Conservation (phyloP, 768 basidiomycete species). For the Lepiota brunneoincarnata region DNA sequence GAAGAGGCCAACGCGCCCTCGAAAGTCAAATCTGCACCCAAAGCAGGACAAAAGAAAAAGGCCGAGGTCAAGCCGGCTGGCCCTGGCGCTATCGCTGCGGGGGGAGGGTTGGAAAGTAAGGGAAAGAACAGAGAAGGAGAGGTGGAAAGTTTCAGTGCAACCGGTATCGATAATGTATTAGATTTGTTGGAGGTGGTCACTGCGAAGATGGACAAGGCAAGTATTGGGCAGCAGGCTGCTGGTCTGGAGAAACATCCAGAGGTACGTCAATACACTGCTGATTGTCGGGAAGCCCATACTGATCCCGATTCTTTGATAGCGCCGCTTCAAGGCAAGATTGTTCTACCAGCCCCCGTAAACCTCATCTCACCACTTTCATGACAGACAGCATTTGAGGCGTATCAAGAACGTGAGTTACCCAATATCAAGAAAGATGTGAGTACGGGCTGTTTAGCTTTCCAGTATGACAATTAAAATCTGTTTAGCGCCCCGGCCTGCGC, state of each 20-base stretch:
- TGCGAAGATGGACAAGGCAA: conserved; percentile 91
- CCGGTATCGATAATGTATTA: conserved; percentile 87
- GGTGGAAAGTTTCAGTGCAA: conserved; percentile 73
- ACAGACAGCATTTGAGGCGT: conserved; percentile 87
- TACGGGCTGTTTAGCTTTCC: conserved; percentile 7
- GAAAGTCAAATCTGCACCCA: conserved; percentile 63
- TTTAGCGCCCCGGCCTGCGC: conserved; percentile 83
- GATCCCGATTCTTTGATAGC: conserved; percentile 38
- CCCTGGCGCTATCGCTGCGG: conserved; percentile 83
- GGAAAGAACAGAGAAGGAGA: conserved; percentile 33
- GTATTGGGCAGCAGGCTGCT: conserved; percentile 83
- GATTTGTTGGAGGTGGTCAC: conserved; percentile 88
- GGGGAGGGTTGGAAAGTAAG: conserved; percentile 41
- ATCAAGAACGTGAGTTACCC: conserved; percentile 84
- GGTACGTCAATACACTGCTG: conserved; percentile 41
- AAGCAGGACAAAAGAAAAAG: conserved; percentile 60
- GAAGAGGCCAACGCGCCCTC: conserved; percentile 67
- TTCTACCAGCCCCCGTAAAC: background rate
- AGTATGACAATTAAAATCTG: conserved; percentile 6
- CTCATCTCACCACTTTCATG: conserved; percentile 12
- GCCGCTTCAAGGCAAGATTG: conserved; percentile 73
- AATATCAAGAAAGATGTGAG: conserved; percentile 68
- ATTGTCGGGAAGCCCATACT: conserved; percentile 5
- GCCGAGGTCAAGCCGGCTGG: conserved; percentile 61
- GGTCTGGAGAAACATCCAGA: conserved; percentile 90